Conservation (phyloP, 192 early-diverging fungal genomes). For the Coemansia sp. region DNA sequence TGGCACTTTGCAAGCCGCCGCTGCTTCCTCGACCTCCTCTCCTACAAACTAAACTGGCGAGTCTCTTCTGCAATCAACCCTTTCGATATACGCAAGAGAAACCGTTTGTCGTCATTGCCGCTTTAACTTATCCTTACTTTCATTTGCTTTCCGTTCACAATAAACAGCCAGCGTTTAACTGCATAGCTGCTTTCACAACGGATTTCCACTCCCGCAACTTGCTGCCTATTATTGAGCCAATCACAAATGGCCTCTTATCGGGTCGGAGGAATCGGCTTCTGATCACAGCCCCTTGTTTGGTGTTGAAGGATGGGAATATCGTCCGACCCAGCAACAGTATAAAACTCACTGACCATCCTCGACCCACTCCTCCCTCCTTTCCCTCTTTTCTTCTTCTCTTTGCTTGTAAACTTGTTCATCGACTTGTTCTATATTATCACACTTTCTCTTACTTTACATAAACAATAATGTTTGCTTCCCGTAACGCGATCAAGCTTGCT, state of each 20-base stretch:
- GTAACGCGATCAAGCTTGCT: constrained; percentile 40
- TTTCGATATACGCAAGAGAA: no score
- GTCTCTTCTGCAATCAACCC: no score
- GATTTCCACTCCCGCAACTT: no score
- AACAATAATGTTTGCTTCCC: constrained; percentile 51
- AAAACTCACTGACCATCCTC: not conserved
- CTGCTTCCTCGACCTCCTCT: not conserved
- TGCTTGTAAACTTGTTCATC: not conserved
- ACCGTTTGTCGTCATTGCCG: no score
- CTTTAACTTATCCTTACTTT: no score
- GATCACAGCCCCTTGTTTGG: not conserved
- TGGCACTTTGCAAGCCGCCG: not conserved
- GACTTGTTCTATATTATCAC: not conserved
- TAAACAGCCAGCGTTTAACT: no score
- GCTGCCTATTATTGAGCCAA: constrained; percentile 4
- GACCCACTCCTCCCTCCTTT: not conserved
- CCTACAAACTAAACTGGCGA: no score
- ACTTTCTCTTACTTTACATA: not conserved
- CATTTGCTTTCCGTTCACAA: no score
- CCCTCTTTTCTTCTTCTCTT: constrained; percentile 1
- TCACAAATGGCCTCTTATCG: constrained; percentile 2
- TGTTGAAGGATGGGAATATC: not conserved
- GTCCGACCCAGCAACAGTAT: not conserved
- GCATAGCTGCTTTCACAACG: no score
- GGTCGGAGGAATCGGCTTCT: constrained; percentile 2